Base-by-base conservation (phyloP, 225 moss, liverwort and hornwort genomes). In the Marchantia polymorpha region DNA sequence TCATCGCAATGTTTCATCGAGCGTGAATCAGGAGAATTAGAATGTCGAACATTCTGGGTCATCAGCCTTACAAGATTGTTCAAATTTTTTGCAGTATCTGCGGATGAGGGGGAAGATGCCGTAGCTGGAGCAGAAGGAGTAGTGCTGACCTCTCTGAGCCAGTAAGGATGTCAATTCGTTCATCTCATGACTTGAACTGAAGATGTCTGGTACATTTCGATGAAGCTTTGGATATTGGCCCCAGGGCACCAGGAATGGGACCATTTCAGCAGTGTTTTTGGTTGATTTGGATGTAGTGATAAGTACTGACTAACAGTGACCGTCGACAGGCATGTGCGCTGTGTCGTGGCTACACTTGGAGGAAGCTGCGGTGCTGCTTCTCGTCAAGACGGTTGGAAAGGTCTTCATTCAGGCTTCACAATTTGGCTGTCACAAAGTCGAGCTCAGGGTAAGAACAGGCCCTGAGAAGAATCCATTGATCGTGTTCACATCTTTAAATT, bases 381-480 rank as follows among this genome's bases (percentile, higher is more conserved):
- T 55, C 86, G 87, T 59, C 74, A 79, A 46, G 81, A 83, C 79
- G 87, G 90, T 64, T 99, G 99, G 99, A 95, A 91, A 75, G 84
- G 89, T 76, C 85, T 99, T 61, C 89, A 95, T 82, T 87, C 93
- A 79, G 99, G 99, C 47, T 92, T 99, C 80, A 93, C 93, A 59
- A 76, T 99, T 79, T 99, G 99, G 95, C 73, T 95, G n/a, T 89
- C 89, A 14, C 92, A 85, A 80, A 92, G 89, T 66, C 85, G 85
- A 69, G 97, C 97, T 55, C 63, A 80, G 59, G 94, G 96, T 94
- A 90, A 47, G 64, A 58, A 6, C 65, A 75, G 3, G 15, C 39
- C 39, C 39, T 39, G 39, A 39, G 39, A 2, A 39, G 5, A 39
- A 39, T 5, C 5, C 39, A 39, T 39, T 39, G 5, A 39, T 20